Evolutionary conservation across 78 protist species (phyloP).

Genomic region (Dictyostelium capitatum): DNA sequence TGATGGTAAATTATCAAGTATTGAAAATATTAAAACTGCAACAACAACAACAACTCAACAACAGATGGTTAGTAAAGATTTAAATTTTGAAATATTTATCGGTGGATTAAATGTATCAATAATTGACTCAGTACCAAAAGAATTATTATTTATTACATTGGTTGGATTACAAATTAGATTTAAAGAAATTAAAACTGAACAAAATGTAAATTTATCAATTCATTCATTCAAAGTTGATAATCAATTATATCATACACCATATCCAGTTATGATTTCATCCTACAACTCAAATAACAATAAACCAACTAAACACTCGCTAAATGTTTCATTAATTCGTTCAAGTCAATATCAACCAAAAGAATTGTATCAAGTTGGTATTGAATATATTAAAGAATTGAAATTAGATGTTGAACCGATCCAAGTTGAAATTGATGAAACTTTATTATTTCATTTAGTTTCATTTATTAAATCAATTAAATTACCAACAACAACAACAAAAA

Average conservation of each 20-base stretch:
- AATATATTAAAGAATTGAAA: conserved; percentile 53
- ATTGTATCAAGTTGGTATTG: conserved; percentile 35
- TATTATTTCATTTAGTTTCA: conserved; percentile 18
- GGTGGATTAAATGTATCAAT: conserved; percentile 44
- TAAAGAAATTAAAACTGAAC: conserved; percentile 19
- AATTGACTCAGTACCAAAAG: conserved; percentile 52
- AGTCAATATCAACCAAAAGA: conserved; percentile 35
- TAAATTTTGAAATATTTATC: conserved; percentile 8
- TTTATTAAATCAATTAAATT: conserved; percentile 21
- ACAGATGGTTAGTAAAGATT: neutral
- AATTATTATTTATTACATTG: conserved; percentile 28
- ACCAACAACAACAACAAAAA: neutral
- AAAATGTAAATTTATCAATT: conserved; percentile 47
- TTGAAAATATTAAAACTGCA: neutral
- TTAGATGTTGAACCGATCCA: conserved; percentile 49
- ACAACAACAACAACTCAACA: neutral
- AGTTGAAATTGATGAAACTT: conserved; percentile 54
- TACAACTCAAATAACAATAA: neutral
- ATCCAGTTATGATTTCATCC: conserved; percentile 52
- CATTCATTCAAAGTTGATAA: conserved; percentile 53
- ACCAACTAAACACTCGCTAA: conserved; percentile 8
- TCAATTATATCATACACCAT: conserved; percentile 48
- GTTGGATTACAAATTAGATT: conserved; percentile 25
- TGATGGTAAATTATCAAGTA: too few relatives aligned
- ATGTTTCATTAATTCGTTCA: conserved; percentile 38